These are phyloP conservation scores for Coprinellus micaceus DNA, from an alignment of 768 basidiomycete genomes.

Conservation along the genomic window DNA sequence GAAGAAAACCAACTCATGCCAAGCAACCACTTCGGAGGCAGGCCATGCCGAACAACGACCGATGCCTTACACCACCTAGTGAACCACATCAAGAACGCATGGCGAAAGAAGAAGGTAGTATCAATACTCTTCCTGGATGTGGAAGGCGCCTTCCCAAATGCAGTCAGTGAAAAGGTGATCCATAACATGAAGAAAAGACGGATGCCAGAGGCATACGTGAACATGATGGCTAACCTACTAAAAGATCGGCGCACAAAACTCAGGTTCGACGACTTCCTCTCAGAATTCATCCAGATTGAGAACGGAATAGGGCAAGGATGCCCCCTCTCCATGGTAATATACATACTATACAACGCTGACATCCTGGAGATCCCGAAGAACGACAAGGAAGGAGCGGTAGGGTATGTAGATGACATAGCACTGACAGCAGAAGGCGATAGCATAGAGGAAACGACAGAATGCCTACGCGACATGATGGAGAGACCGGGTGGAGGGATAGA, in stretches of 20 bases:
- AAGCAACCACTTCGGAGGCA: conserved; percentile 30
- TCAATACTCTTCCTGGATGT: conserved; percentile 37
- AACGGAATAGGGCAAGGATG: conserved; percentile 26
- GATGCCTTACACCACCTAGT: conserved; percentile 31
- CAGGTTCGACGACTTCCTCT: too few species aligned
- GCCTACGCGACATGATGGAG: conserved; percentile 24
- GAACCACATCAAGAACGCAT: conserved; percentile 32
- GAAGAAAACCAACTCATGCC: conserved; percentile 30
- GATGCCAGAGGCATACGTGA: conserved; percentile 12
- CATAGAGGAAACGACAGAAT: conserved; percentile 10
- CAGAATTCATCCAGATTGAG: conserved; percentile 12
- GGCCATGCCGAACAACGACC: conserved; percentile 30
- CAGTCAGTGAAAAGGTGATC: conserved; percentile 22
- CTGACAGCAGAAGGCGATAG: conserved; percentile 22
- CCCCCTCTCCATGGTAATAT: conserved; percentile 23
- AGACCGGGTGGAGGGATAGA: conserved; percentile 19
- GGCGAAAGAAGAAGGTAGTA: conserved; percentile 28
- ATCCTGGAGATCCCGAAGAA: too few species aligned
- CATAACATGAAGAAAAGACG: conserved; percentile 27
- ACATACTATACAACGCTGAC: too few species aligned
- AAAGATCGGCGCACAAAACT: conserved; percentile 11
- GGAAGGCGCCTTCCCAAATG: conserved; percentile 38
- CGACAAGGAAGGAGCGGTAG: too few species aligned
- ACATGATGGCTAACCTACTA: conserved; percentile 12
- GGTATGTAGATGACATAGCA: too few species aligned